Base-by-base conservation (phyloP, 176 grass and related monocot species). In the Puccinellia tenuiflora region DNA sequence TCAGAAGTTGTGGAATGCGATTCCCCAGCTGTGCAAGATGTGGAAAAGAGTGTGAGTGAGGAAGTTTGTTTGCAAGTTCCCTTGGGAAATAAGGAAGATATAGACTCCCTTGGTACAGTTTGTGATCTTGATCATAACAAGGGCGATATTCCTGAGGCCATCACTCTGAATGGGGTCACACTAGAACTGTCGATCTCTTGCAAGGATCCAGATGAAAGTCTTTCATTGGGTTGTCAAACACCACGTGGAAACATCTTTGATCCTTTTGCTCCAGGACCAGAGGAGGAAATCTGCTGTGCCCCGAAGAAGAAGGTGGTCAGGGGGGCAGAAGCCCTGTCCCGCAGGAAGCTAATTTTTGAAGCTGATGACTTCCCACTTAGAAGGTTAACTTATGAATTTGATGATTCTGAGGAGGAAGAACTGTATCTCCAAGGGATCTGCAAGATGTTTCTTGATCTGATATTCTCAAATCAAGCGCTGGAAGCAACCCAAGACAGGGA, bases 181-280 rank as follows among this genome's bases (percentile, higher is more conserved):
- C 37, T n/a, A n/a, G n/a, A n/a, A n/a, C n/a, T 79, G 53, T 59
- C 61, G 1, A 57, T 72, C 84, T 69, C 73, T 66, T 50, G 33
- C 18, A 62, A 73, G 39, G 38, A 18, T 53, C 9, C 83, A 56
- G 72, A 89, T 53, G 78, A 77, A 59, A 45, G 5, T 51, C 39
- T 74, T 67, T n/a, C 66, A 9, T 26, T 38, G 18, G 56, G 30
- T 1, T 88, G 87, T 76, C 75, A 88, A 71, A 94, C 92, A n/a
- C 92, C 92, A 14, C 79, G 78, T 20, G 74, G 83, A 84, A 90
- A 76, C 82, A 90, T 91, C 68, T 94, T 92, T 85, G 87, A 94
- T 83, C 92, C 92, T 24, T 94, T 94, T 84, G 89, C 89, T 52
- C 84, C n/a, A n/a, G n/a, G n/a, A n/a, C n/a, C n/a, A n/a, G n/a